phyloP scores from a whole-genome alignment of 768 basidiomycete genomes.

The Mycena olivaceomarginata region DNA sequence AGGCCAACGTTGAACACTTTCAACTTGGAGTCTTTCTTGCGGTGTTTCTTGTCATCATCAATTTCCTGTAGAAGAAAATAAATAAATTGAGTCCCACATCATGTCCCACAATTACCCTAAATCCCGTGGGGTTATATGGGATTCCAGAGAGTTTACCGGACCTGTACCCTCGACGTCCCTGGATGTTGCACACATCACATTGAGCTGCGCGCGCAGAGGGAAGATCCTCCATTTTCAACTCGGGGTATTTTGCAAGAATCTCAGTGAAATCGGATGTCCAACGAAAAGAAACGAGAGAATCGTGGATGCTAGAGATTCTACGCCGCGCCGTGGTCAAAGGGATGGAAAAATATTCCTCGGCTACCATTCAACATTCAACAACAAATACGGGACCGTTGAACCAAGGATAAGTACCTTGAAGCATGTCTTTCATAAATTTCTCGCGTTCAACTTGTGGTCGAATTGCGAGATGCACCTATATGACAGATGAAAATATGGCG shows the following conservation, averaged over 20 bases:
- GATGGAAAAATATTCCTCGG: slow-evolving; percentile 83
- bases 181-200: slow-evolving; percentile 91
- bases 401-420: slow-evolving; percentile 65
- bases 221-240: slow-evolving; percentile 73
- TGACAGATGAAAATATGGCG: not conserved
- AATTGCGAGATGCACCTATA: slow-evolving; percentile 69
- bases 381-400: not conserved
- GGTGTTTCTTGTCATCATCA: slow-evolving; percentile 31
- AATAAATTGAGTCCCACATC: not conserved
- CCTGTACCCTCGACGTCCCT: slow-evolving; percentile 65
- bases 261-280: slow-evolving; percentile 86
- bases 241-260: slow-evolving; percentile 79
- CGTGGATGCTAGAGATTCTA: slow-evolving; percentile 80
- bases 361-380: slow-evolving; percentile 47
- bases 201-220: slow-evolving; percentile 64
- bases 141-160: slow-evolving; percentile 76
- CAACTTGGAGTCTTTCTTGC: not conserved
- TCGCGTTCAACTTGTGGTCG: slow-evolving; percentile 70
- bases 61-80: slow-evolving; percentile 17
- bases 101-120: slow-evolving; percentile 63
- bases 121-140: slow-evolving; percentile 84
- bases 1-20: slow-evolving; percentile 78
- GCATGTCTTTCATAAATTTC: slow-evolving; percentile 71
- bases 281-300: slow-evolving; percentile 88
- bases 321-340: slow-evolving; percentile 82